phyloP scores from a whole-genome alignment of 768 basidiomycete genomes.

The Boletus vermiculosoides region DNA sequence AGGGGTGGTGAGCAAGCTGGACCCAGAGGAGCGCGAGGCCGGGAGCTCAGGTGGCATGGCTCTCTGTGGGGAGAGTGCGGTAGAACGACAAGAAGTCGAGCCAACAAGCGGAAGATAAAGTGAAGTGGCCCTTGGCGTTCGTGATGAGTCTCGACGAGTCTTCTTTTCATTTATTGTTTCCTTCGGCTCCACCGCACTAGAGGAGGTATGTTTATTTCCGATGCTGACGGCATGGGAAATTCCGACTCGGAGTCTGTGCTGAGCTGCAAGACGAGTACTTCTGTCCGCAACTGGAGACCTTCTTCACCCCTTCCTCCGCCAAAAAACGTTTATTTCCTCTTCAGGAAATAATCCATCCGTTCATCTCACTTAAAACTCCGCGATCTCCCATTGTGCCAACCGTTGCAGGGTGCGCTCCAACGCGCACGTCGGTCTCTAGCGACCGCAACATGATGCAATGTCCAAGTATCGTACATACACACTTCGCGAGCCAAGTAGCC shows the following conservation, averaged over 20 bases:
- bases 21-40: conserved; percentile 7
- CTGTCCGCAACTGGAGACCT: neutral
- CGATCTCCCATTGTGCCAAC: neutral
- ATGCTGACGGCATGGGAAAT: neutral
- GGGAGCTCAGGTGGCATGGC: conserved; percentile 17
- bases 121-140: neutral
- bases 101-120: neutral
- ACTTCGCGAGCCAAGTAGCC: neutral
- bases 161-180: neutral
- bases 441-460: neutral
- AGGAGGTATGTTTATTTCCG: conserved; percentile 7
- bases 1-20: conserved; percentile 12
- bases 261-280: neutral
- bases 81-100: neutral
- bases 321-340: neutral
- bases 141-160: neutral
- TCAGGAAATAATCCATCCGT: neutral
- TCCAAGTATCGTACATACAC: neutral
- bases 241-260: neutral
- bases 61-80: neutral
- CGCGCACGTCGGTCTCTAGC: neutral
- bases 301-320: neutral
- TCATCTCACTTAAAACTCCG: neutral
- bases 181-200: neutral
- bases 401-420: conserved; percentile 12